phyloP scores from a whole-genome alignment of 345 rosid species.

The Isatis tinctoria region DNA sequence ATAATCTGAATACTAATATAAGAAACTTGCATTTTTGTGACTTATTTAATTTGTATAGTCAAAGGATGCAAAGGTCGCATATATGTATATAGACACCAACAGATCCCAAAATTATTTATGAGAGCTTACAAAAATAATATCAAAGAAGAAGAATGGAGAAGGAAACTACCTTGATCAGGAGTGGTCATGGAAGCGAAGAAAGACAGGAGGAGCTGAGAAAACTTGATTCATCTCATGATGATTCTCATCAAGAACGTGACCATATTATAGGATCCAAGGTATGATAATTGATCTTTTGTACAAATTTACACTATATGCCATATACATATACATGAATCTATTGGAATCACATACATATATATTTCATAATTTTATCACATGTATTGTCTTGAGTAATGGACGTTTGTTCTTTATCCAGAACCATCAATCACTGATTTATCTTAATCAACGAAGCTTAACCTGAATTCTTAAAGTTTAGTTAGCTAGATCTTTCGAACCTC shows the following conservation, averaged over 20 bases:
- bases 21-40: conserved; percentile 31
- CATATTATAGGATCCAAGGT: conserved; percentile 40
- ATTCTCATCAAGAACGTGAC: conserved; percentile 30
- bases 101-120: conserved; percentile 23
- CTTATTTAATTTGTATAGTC: conserved; percentile 33
- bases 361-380: background rate
- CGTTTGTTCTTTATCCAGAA: background rate
- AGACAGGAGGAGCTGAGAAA: conserved; percentile 28
- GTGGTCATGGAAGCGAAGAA: conserved; percentile 18
- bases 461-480: background rate
- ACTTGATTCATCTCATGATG: conserved; percentile 25
- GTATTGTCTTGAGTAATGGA: background rate
- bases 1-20: conserved; percentile 13
- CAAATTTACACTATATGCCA: background rate
- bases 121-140: conserved; percentile 32
- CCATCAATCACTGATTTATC: background rate
- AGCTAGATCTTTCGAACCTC: conserved; percentile 10
- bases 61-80: conserved; percentile 33
- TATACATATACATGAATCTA: background rate
- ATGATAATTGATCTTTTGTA: background rate
- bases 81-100: conserved; percentile 17
- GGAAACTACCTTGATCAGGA: conserved; percentile 16
- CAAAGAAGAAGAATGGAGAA: conserved; percentile 15
- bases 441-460: background rate
- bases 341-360: background rate